These are phyloP conservation scores for Xylaria scruposa DNA, from an alignment of 495 filamentous ascomycete genomes.

Conservation along the genomic window DNA sequence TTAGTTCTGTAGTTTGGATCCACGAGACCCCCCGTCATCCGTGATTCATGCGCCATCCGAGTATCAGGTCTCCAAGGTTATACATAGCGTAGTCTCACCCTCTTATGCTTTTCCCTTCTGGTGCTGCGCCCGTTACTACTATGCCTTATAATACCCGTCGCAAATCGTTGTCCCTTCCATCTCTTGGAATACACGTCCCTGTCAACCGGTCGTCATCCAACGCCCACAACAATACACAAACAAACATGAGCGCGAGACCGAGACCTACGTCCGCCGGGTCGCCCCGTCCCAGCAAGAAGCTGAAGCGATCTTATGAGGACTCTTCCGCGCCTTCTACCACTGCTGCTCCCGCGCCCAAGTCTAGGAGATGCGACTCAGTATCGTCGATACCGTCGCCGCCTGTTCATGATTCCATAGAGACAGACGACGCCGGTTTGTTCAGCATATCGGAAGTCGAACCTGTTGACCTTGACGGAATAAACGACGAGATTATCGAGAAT, in stretches of 20 bases:
- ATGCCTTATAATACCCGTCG: slow-evolving; percentile 99
- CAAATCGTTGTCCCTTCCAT: slow-evolving; percentile 93
- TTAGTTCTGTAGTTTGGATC: slow-evolving; percentile 28
- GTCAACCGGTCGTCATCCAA: slow-evolving; percentile 44
- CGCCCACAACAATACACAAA: slow-evolving; percentile 31
- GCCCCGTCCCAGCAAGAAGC: slow-evolving; percentile 77
- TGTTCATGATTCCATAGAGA: slow-evolving; percentile 49
- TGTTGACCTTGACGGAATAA: slow-evolving; percentile 87
- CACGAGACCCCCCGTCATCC: slow-evolving; percentile 30
- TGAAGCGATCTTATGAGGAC: slow-evolving; percentile 70
- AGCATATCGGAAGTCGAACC: slow-evolving; percentile 48
- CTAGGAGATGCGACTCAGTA: slow-evolving; percentile 56
- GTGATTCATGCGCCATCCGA: slow-evolving; percentile 39
- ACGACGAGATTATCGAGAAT: slow-evolving; percentile 92
- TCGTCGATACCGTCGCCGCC: slow-evolving; percentile 84
- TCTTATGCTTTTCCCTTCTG: slow-evolving; percentile 31
- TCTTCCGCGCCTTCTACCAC: slow-evolving; percentile 46
- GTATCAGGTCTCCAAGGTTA: slow-evolving; percentile 32
- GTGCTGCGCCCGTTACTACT: slow-evolving; percentile 43
- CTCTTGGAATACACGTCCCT: slow-evolving; percentile 90
- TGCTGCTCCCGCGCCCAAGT: slow-evolving; percentile 43
- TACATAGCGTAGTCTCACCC: slow-evolving; percentile 34
- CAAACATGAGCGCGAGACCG: slow-evolving; percentile 39
- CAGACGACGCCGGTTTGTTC: slow-evolving; percentile 43
- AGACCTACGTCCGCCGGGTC: slow-evolving; percentile 62